Base-by-base conservation (phyloP, 768 basidiomycete genomes). In the Suillus sp. region DNA sequence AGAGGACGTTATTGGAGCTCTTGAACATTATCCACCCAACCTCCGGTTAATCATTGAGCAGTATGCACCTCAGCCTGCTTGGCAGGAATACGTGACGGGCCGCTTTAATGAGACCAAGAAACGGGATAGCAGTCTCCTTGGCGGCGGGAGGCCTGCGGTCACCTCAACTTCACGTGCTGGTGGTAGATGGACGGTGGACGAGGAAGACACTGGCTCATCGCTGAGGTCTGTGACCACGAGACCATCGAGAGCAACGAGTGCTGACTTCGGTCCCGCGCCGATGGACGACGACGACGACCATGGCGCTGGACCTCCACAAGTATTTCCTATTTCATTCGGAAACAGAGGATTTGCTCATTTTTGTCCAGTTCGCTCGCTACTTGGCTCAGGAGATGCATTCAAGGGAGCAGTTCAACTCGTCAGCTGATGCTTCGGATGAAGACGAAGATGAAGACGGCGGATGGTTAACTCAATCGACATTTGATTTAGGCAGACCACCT, bases 31-130 rank as follows among this genome's bases (percentile, higher is more conserved):
- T 77, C 94, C 96, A 0, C 80, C 84, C 18, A 93, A 95, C 35
- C 81, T 97, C 27, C 83, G 87, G 30, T 79, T 81, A 1, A 77
- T 81, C 62, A 84, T 97, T 64, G 80, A 84, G 51, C 79, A 81
- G 55, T 87, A 85, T 64, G 89, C 90, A 35, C 92, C 92, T 4
- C 86, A 90, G 55, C 80, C 85, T 2, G 86, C 87, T 53, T 99
- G 97, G 97, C 89, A 94, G 62, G 85, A 90, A 42, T 99, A 95
- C 67, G 93, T 98, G 45, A 86, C 83, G 2, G 93, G 92, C 6
- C 79, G 92, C 40, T 93, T 95, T 68, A 83, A 85, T 42, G 95
- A 97, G 74, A 92, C 94, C 11, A 94, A 94, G 78, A 84, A 84
- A 66, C 86, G 88, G 45, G 95, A 98, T 70, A 84, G 81, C 16